Base-by-base conservation (phyloP, 768 basidiomycete genomes). In the Zangia roseola region DNA sequence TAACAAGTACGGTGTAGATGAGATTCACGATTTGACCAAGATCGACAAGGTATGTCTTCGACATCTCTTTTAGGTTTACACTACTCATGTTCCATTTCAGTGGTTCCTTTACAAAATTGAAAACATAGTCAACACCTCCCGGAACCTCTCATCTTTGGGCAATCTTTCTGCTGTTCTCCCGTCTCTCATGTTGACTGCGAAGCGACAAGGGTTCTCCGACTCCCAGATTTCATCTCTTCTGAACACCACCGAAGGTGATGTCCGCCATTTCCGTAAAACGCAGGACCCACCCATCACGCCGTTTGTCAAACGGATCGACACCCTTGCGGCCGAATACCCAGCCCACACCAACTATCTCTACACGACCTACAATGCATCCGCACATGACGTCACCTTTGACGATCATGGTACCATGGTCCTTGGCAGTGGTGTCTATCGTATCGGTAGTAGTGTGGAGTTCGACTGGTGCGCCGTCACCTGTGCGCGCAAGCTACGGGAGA, bases 381-480 rank as follows among this genome's bases (percentile, higher is more conserved):
- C 87, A 53, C 97, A 99, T 58, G 97, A 99, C 61, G 87, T 99
- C 65, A 82, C 90, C 19, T 98, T 98, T 64, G 77, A 94, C 62
- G 95, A 98, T 59, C 83, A 97, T 57, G 97, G 97, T 36, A 98
- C 94, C n/a, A 97, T 98, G 91, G 95, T 99, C 20, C 84, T 98
- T 20, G 97, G 97, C 21, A 91, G 88, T 51, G 97, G 97, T 59
- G 97, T 99, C 19, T 98, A 99, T 73, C 87, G 97, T 51, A 98
- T 99, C 58, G 97, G 97, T 39, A 92, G 89, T 69, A 94, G 91
- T 56, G 97, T 99, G 64, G 97, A 99, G 75, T 99, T 99, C 67
- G 97, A 99, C 69, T 99, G 97, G 97, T 99, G 97, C 68, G 95
- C 97, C n/a, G 97, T 99, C 34, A 97, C 95, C 2, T 98, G 95